These are phyloP conservation scores for Echium plantagineum DNA, from an alignment of 257 asterid species.

Conservation along the genomic window DNA sequence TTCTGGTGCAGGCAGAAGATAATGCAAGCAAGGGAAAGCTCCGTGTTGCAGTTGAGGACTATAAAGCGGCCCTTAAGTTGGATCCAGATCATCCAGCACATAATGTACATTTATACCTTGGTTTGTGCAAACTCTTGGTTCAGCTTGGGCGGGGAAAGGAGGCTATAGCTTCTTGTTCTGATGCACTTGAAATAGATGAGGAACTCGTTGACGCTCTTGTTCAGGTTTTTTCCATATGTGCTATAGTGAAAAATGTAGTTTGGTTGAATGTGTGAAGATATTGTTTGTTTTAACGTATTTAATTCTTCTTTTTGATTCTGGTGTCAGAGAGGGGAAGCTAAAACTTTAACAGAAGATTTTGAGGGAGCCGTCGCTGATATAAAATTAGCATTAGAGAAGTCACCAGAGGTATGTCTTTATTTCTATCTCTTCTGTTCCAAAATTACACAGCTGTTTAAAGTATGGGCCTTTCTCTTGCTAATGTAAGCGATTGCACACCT, in stretches of 20 bases:
- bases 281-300: background rate
- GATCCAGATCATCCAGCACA: constrained; percentile 78
- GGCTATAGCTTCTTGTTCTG: constrained; percentile 67
- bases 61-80: constrained; percentile 61
- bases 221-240: constrained; percentile 38
- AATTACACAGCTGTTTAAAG: too few species aligned
- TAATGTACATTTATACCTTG: constrained; percentile 74
- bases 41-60: constrained; percentile 79
- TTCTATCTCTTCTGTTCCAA: background rate
- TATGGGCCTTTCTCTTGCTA: too few species aligned
- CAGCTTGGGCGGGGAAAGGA: constrained; percentile 89
- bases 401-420: constrained; percentile 61
- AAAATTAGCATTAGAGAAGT: constrained; percentile 79
- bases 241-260: background rate
- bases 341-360: constrained; percentile 84
- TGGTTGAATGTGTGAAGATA: background rate
- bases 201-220: constrained; percentile 76
- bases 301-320: constrained; percentile 11
- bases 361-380: constrained; percentile 91
- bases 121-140: constrained; percentile 76
- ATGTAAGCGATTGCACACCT: too few species aligned
- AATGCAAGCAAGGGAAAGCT: constrained; percentile 85
- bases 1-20: constrained; percentile 70
- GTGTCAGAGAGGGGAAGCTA: constrained; percentile 85
- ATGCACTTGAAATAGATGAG: constrained; percentile 70